phyloP scores from a whole-genome alignment of 805 yeast species.

The Saccharomycopsis malanga region DNA sequence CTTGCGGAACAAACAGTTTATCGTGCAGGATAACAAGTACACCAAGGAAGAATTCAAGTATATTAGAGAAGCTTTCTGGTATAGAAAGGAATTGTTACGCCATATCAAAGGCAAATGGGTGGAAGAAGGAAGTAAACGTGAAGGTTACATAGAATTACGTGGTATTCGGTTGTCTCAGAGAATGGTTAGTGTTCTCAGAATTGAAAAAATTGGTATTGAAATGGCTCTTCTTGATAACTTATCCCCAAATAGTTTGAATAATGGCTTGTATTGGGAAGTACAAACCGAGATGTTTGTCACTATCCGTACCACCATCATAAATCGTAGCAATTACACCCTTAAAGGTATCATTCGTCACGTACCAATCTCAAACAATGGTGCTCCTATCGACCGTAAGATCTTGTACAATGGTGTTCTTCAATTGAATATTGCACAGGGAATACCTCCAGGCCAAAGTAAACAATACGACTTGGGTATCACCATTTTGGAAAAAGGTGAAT shows the following conservation, averaged over 20 bases:
- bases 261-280: conserved; percentile 31
- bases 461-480: conserved; percentile 48
- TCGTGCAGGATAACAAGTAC: conserved; percentile 40
- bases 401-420: conserved; percentile 71
- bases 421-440: conserved; percentile 36
- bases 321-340: conserved; percentile 37
- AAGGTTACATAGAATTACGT: conserved; percentile 61
- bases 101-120: conserved; percentile 63
- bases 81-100: conserved; percentile 56
- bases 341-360: conserved; percentile 57
- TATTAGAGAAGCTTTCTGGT: conserved; percentile 73
- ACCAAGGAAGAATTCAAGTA: conserved; percentile 49
- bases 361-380: conserved; percentile 34
- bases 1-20: conserved; percentile 60
- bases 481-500: conserved; percentile 69
- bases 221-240: conserved; percentile 29
- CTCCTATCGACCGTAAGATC: conserved; percentile 47
- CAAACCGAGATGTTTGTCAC: conserved; percentile 44
- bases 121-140: conserved; percentile 31
- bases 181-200: conserved; percentile 50
- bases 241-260: conserved; percentile 18
- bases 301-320: conserved; percentile 42
- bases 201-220: conserved; percentile 41
- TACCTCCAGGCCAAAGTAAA: conserved; percentile 37
- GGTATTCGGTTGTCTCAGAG: conserved; percentile 53